Conservation (phyloP, 352 stramenopile species). For the Thalassiosira hispida region DNA sequence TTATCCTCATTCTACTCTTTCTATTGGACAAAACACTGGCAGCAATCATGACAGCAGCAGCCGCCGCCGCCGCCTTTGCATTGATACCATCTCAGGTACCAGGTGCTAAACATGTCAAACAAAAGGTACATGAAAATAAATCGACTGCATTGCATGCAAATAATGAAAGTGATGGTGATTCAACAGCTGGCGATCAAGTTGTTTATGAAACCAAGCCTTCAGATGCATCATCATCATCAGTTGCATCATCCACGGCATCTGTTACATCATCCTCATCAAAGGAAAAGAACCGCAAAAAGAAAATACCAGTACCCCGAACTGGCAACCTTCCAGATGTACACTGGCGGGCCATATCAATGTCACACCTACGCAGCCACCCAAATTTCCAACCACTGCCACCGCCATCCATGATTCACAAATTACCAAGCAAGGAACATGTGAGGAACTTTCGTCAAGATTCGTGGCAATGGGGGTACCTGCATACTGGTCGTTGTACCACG, state of each 20-base stretch:
- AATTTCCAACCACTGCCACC: conserved; percentile 69
- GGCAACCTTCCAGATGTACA: conserved; percentile 77
- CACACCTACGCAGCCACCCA: conserved; percentile 74
- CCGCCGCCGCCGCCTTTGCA: conserved; percentile 9
- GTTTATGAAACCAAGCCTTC: conserved; percentile 15
- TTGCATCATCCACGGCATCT: conserved; percentile 2
- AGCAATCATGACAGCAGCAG: conserved; percentile 5
- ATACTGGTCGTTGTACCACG: conserved; percentile 82
- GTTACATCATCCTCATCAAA: background rate
- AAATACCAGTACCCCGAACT: conserved; percentile 10
- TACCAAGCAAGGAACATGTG: conserved; percentile 73
- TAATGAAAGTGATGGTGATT: conserved; percentile 6
- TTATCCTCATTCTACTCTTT: background rate
- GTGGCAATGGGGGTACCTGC: conserved; percentile 85
- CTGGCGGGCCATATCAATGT: conserved; percentile 71
- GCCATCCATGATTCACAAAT: conserved; percentile 45
- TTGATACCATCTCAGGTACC: conserved; percentile 50
- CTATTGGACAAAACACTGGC: background rate
- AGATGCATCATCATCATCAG: conserved; percentile 14
- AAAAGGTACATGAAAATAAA: background rate
- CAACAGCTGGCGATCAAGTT: conserved; percentile 32
- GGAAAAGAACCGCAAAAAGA: conserved; percentile 14
- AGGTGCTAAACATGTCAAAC: background rate
- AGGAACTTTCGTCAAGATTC: conserved; percentile 82
- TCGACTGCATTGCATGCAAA: background rate